These are phyloP conservation scores for Neonectria ditissima DNA, from an alignment of 2,329 filamentous ascomycete species.

Conservation along the genomic window DNA sequence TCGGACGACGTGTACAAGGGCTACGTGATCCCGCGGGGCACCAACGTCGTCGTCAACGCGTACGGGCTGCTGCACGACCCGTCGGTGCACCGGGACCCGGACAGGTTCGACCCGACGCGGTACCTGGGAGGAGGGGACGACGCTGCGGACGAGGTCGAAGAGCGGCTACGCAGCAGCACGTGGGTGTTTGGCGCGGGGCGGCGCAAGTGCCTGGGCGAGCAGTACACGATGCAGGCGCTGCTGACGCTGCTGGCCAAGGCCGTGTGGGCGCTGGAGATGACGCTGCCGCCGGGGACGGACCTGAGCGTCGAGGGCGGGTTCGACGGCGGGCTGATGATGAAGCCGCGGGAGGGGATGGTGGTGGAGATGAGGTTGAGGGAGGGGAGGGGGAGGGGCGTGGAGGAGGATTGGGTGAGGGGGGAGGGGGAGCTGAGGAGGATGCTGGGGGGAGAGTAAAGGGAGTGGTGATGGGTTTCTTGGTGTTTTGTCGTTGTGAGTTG, in stretches of 20 bases:
- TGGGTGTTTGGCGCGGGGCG: slow-evolving; percentile 62
- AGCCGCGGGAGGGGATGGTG: slow-evolving; percentile 22
- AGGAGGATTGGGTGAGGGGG: slow-evolving; percentile 23
- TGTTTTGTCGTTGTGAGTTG: not conserved
- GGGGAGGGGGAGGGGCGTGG: slow-evolving; percentile 13
- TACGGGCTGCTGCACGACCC: slow-evolving; percentile 48
- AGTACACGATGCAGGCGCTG: slow-evolving; percentile 61
- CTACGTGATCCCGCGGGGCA: slow-evolving; percentile 61
- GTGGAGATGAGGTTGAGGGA: slow-evolving; percentile 24
- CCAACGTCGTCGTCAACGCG: slow-evolving; percentile 53
- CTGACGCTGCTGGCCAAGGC: slow-evolving; percentile 54
- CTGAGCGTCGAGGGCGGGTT: slow-evolving; percentile 42
- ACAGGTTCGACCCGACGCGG: slow-evolving; percentile 44
- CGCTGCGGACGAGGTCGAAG: slow-evolving; percentile 25
- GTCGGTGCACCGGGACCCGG: slow-evolving; percentile 39
- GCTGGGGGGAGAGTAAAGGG: slow-evolving; percentile 3
- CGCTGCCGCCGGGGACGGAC: slow-evolving; percentile 39
- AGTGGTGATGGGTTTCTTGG: not conserved
- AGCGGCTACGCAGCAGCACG: slow-evolving; percentile 34
- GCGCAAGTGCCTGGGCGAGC: slow-evolving; percentile 60
- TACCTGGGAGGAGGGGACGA: too few species aligned
- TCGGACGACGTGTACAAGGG: slow-evolving; percentile 62
- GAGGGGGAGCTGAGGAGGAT: slow-evolving; percentile 24
- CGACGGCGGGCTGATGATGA: slow-evolving; percentile 38
- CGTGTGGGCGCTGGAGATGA: slow-evolving; percentile 62